phyloP scores from a whole-genome alignment of 2,329 filamentous ascomycete species.

The Microsporum audouinii region DNA sequence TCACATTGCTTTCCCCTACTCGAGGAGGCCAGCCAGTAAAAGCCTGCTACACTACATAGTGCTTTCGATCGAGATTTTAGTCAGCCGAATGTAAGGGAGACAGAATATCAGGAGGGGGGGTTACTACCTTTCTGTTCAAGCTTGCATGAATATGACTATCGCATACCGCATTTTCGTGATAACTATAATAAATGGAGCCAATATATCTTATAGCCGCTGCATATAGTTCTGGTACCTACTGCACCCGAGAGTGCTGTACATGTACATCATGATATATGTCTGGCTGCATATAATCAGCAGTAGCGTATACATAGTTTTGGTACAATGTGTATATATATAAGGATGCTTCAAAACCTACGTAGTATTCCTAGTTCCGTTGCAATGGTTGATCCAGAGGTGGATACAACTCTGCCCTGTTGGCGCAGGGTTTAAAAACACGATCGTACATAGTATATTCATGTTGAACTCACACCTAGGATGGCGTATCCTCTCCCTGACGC shows the following conservation, averaged over 20 bases:
- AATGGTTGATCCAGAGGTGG: neutral
- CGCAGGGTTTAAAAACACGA: neutral
- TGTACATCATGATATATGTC: neutral
- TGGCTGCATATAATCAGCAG: neutral
- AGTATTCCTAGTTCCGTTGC: neutral
- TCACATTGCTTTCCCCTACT: neutral
- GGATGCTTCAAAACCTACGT: neutral
- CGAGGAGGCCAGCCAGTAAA: neutral
- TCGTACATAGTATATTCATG: neutral
- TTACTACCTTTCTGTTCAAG: neutral
- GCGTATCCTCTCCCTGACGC: neutral
- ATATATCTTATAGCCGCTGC: neutral
- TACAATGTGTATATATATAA: neutral
- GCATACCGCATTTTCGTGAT: neutral
- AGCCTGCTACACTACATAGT: neutral
- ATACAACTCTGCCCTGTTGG: neutral
- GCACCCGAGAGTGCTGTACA: neutral
- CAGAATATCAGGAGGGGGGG: neutral
- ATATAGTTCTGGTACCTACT: neutral
- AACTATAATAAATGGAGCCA: slow-evolving; percentile 2
- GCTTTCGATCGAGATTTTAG: neutral
- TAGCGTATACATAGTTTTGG: neutral
- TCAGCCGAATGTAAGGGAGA: neutral
- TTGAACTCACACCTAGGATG: neutral
- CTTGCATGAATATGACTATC: neutral